Percentiles rank a stretch among this genome's conserved stretches.
Conservation (phyloP, 2,329 filamentous ascomycete species). For the Scolecobasidium constrictum region DNA sequence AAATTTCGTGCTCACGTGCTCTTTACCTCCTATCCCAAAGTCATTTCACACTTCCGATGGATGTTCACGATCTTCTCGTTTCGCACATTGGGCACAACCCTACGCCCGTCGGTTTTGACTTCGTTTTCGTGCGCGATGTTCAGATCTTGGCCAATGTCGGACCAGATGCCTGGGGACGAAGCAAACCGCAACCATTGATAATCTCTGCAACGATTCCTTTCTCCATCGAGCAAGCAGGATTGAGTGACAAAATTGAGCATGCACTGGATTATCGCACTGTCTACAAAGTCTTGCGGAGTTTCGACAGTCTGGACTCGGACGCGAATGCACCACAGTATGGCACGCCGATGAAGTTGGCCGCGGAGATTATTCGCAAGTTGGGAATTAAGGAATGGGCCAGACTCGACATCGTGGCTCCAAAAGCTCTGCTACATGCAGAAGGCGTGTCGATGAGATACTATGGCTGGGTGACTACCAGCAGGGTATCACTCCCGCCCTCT, state of each 20-base stretch:
- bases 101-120: not conserved
- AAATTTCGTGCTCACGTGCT: too few relatives aligned
- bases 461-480: not conserved
- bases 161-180: constrained; percentile 2
- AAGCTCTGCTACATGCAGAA: constrained; percentile 3
- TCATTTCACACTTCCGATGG: not conserved
- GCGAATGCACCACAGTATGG: not conserved
- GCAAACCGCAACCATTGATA: constrained; percentile 4
- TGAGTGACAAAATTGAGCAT: constrained; percentile 3
- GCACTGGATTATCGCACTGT: constrained; percentile 6
- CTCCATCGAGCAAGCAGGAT: not conserved
- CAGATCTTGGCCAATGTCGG: constrained; percentile 1
- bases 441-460: not conserved
- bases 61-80: not conserved
- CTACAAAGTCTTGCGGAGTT: constrained; percentile 1
- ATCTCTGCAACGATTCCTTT: constrained; percentile 3
- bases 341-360: not conserved
- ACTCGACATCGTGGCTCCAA: not conserved
- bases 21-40: too few relatives aligned
- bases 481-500: not conserved
- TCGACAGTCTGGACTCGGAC: not conserved
- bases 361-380: not conserved
- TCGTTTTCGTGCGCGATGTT: constrained; percentile 8
- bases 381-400: not conserved
- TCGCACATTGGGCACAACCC: not conserved